Evolutionary conservation across 2,329 filamentous ascomycete genomes (phyloP), one percentile per base, ranked within the genome.

Genomic region (Neofusicoccum cordaticola): DNA sequence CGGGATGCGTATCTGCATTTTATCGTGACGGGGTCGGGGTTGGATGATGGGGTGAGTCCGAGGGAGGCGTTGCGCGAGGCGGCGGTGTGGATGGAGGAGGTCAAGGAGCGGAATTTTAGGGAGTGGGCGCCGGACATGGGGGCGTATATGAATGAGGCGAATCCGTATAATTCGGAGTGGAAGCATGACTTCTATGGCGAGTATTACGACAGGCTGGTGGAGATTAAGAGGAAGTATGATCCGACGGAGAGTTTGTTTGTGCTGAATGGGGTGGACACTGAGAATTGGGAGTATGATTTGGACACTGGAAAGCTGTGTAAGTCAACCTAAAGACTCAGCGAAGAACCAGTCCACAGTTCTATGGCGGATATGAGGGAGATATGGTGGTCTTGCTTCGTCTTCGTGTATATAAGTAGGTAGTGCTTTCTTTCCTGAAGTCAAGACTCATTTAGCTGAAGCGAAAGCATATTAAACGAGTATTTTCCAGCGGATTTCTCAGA

Each of bases 1-100:
- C 70, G 73, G 51, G 70, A 51, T 1, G 70, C 75, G 3, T 78
- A 78, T 22, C 61, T 73, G 2, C 75, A 76, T 42, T 64, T 72
- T 13, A 71, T 75, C 56, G 64, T 70, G 2, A 72, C 67, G 3
- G 72, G 74, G 0, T 72, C 68, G 12, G 13, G 66, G 50, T 4
- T 63, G 2, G 19, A 57, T 52, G 19, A 60, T 34, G 22, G 17
- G 35, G 13, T 12, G 2, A 22, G n/a, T 34, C 71, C 70, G 0
- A 63, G 65, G n/a, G 41, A 50, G n/a, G 65, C 62, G 9, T 58
- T 71, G 3, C 19, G 65, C 2, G 34, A 45, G 17, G 65, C 64
- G 8, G 66, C 66, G 2, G 57, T 65, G 1, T 72, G 68, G 68
- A 52, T 69, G 1, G 67, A 70, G 7, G 58, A 69, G 15, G 44